These are phyloP conservation scores for Actinomortierella wolfii DNA, from an alignment of 371 early-diverging fungal species.

Conservation along the genomic window DNA sequence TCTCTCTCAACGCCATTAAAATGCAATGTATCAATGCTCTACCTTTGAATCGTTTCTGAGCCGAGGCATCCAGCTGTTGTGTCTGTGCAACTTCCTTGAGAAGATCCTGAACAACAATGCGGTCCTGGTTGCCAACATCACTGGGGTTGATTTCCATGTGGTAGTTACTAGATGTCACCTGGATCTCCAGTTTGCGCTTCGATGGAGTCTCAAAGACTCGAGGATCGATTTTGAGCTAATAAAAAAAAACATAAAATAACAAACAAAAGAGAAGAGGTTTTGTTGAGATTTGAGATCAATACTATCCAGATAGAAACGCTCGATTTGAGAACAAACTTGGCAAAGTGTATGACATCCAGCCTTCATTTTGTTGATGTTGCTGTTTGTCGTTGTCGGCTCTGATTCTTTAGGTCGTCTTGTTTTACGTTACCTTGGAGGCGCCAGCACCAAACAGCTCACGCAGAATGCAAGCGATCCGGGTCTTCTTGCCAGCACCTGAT, in stretches of 20 bases:
- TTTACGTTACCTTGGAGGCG: slow-evolving; percentile 82
- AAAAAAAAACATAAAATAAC: neutral
- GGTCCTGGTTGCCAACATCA: slow-evolving; percentile 96
- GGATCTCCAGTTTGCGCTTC: slow-evolving; percentile 82
- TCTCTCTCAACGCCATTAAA: too few species aligned
- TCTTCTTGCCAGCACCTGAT: slow-evolving; percentile 97
- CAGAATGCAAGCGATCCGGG: slow-evolving; percentile 85
- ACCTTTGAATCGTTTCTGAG: slow-evolving; percentile 88
- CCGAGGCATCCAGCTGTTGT: slow-evolving; percentile 88
- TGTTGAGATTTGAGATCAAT: too few species aligned
- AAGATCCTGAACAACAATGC: slow-evolving; percentile 95
- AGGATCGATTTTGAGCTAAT: slow-evolving; percentile 87
- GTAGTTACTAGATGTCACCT: slow-evolving; percentile 88
- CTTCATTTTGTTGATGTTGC: too few species aligned
- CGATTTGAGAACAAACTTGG: too few species aligned
- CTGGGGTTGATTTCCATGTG: slow-evolving; percentile 93
- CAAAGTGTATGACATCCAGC: too few species aligned
- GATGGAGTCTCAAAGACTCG: slow-evolving; percentile 85
- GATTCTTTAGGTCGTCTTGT: too few species aligned
- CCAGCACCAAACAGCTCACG: slow-evolving; percentile 90
- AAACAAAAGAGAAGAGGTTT: neutral
- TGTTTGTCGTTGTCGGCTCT: too few species aligned
- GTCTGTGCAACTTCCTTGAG: slow-evolving; percentile 99
- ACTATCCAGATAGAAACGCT: too few species aligned
- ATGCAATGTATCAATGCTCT: too few species aligned